Base-by-base conservation (phyloP, 2,329 filamentous ascomycete genomes). In the Alternaria solani region DNA sequence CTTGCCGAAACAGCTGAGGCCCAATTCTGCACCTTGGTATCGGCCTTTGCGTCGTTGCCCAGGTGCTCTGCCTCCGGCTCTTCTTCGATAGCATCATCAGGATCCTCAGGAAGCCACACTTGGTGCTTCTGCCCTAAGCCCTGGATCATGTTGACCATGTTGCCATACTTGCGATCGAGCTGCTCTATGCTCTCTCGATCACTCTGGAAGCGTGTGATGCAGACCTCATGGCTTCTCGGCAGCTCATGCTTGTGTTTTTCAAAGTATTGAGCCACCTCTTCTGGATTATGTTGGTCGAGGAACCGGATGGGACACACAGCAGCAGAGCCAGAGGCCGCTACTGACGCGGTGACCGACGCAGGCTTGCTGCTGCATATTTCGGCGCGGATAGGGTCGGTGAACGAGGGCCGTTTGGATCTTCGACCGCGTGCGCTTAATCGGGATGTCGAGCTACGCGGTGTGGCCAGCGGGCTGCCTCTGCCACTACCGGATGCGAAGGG, bases 161-260 rank as follows among this genome's bases (percentile, higher is more conserved):
- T 94, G 66, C 93, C 93, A 76, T 97, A 98, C 78, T 97, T 98
- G 64, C 92, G 92, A 77, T 98, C 94, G 56, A 98, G 84, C 79
- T 96, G 92, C 66, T 89, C 88, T 73, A 96, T 91, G 72, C 94
- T 91, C 64, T 91, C 87, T 69, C 94, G 90, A 72, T 94, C 94
- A 78, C 88, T 90, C 79, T 96, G 92, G 75, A 97, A 97, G 58
- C 94, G 88, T 73, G 91, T 89, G 62, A 98, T 89, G 78, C 94
- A 98, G 44, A 97, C 87, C 75, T 96, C 93, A 79, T 98, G 94
- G 76, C 93, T 97, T 70, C 94, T 88, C 9, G 94, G 94, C 55
- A 98, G 87, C 78, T 97, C 91, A 79, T 98, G 94, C 78, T 97
- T 97, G 81, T 97, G 94, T 53, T 89, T 93, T 77, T 97, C 92